Evolutionary conservation across 495 filamentous ascomycete species (phyloP), one percentile per base, ranked within the genome.

Genomic region (Tuber calosporum): DNA sequence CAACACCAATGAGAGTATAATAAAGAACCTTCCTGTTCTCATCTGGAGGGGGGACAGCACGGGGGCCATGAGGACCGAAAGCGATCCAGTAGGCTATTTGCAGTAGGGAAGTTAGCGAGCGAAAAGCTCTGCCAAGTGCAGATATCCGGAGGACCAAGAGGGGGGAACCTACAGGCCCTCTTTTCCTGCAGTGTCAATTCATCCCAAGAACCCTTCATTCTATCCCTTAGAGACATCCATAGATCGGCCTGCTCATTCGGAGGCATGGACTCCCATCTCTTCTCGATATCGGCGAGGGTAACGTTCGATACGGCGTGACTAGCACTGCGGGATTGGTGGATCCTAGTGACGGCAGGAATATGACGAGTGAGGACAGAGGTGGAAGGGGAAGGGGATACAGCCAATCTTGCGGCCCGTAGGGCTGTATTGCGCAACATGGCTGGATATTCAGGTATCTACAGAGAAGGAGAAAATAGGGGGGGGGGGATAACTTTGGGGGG

Each of bases 211-310:
- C 86, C 89, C 91, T 97, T 98, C 95, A 98, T 98, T 81, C 95
- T 90, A 86, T 99, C 95, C 81, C 95, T 87, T 83, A 99, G 86
- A 80, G 90, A 86, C 95, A 99, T 99, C 94, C 94, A 99, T 79
- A 99, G 85, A 82, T 98, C 95, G 74, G 96, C 95, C 89, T 99
- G 95, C 88, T 99, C 95, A 86, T 96, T 92, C 72, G 94, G 93
- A 48, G 93, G 93, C 92, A 99, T 92, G 72, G 83, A 87, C 86
- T 99, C 95, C 95, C 95, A 99, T 85, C 95, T 87, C 92, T 97
- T 98, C 90, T 99, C 95, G 82, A 99, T 97, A 85, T 96, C 90
- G 84, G 93, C 92, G 75, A 99, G 89, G 41, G 93, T 97, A 79
- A 96, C 95, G 86, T 97, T 99, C 76, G 93, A 92, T 85, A 99